Evolutionary conservation across 2,329 filamentous ascomycete species (phyloP).

Genomic region (Trichoderma simmonsii): DNA sequence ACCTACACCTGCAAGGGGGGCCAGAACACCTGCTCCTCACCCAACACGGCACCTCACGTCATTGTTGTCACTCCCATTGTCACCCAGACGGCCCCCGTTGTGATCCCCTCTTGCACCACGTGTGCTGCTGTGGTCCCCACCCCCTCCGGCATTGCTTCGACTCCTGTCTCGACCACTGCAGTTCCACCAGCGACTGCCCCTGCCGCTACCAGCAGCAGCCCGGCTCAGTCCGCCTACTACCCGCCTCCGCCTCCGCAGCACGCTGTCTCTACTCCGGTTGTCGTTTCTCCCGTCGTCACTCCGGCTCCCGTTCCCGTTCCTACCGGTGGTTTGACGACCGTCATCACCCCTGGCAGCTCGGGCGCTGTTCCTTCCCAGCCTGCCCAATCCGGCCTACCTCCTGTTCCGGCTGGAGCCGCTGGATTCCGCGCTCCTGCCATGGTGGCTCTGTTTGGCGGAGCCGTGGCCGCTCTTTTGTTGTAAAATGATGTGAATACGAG

Average conservation of each 20-base stretch:
- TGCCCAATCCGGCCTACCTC: constrained; percentile 14
- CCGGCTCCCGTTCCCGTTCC: constrained; percentile 3
- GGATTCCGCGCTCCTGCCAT: constrained; percentile 20
- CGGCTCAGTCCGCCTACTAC: constrained; percentile 10
- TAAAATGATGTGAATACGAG: constrained; percentile 20
- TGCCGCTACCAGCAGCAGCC: constrained; percentile 12
- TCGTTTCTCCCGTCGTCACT: not conserved
- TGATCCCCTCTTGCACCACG: constrained; percentile 27
- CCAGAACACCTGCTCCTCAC: constrained; percentile 27
- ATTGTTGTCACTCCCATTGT: constrained; percentile 28
- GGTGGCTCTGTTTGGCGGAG: constrained; percentile 22
- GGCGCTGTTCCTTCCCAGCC: constrained; percentile 8
- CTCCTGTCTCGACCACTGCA: constrained; percentile 18
- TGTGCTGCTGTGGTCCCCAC: constrained; percentile 25
- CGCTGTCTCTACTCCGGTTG: constrained; percentile 9
- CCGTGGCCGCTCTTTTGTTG: constrained; percentile 23
- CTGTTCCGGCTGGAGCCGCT: constrained; percentile 23
- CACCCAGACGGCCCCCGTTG: constrained; percentile 13
- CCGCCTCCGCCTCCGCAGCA: constrained; percentile 11
- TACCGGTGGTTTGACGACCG: constrained; percentile 19
- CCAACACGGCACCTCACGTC: constrained; percentile 23
- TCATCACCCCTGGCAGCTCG: constrained; percentile 18
- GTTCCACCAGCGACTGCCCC: constrained; percentile 9
- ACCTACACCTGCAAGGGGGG: constrained; percentile 29
- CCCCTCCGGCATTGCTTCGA: constrained; percentile 21